Evolutionary conservation across 768 basidiomycete genomes (phyloP).

Genomic region (Daedaleopsis sinensis): DNA sequence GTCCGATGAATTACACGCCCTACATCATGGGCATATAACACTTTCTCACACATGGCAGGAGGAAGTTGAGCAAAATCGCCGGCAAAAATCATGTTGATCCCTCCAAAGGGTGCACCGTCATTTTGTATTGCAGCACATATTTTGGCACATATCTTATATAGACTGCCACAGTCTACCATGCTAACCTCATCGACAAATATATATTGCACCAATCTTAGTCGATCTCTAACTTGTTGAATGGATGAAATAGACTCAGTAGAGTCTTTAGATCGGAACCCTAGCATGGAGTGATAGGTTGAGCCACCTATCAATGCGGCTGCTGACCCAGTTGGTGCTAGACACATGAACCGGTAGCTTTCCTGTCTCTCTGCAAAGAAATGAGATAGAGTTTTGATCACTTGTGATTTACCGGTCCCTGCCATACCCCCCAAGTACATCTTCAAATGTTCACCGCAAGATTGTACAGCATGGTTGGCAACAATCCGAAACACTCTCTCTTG

Average conservation of each 20-base stretch:
- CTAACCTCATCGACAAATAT: conserved; percentile 43
- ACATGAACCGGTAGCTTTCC: conserved; percentile 3
- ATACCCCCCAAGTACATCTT: too few species aligned
- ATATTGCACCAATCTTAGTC: conserved; percentile 35
- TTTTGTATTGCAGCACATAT: conserved; percentile 23
- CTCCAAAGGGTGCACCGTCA: conserved; percentile 35
- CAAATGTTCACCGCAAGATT: too few species aligned
- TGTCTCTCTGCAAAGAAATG: conserved; percentile 5
- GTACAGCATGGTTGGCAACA: too few species aligned
- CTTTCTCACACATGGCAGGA: too few species aligned
- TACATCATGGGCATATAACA: too few species aligned
- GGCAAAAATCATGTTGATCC: conserved; percentile 44
- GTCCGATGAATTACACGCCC: too few species aligned
- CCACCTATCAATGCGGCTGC: conserved; percentile 20
- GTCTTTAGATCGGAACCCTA: background rate
- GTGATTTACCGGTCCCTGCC: background rate
- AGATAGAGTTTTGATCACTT: conserved; percentile 16
- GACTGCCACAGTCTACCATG: background rate
- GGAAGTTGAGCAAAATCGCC: conserved; percentile 41
- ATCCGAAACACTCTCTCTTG: too few species aligned
- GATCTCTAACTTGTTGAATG: background rate
- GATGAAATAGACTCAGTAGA: background rate
- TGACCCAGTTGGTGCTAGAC: conserved; percentile 18
- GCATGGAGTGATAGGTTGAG: conserved; percentile 13
- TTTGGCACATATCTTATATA: conserved; percentile 31